Base-by-base conservation (phyloP, 2,329 filamentous ascomycete genomes). In the Fusarium drepaniforme region DNA sequence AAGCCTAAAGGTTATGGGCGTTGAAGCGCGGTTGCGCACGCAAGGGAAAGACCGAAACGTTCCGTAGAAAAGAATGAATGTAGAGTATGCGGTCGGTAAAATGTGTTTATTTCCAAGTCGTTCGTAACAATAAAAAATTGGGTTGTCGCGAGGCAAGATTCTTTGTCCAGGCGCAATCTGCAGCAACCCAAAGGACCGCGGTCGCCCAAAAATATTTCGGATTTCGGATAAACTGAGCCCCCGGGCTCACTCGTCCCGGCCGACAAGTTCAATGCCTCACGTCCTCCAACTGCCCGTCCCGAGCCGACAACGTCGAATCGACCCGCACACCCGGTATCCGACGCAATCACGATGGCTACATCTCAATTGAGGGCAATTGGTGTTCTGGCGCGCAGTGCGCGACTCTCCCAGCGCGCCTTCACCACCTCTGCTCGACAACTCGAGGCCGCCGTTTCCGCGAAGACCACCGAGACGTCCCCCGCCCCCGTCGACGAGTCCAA, bases 401-500 rank as follows among this genome's bases (percentile, higher is more conserved):
- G 85, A 73, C 80, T 84, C 66, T 82, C 83, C 63, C 84, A 82
- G 75, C 87, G 88, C 66, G 80, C 86, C 56, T 89, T 91, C 78
- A 82, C 85, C 73, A 83, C 84, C 66, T 87, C 88, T 23, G 82
- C 85, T 57, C 85, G 85, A 67, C 84, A 85, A 73, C 81, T 86
- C 80, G 87, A 90, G 67, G 80, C 85, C 64, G 79, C 84, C 49
- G 81, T 84, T 63, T 81, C 85, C 56, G 77, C 82, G 67, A 79
- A 82, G 69, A 84, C 86, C 57, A 79, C 79, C 69, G 84, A 86
- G 58, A 83, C 85, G 42, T 85, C 86, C 68, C 83, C 85, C 71
- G 84, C 85, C 75, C 84, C 85, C 75, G 81, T 85, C 75, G 85
- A 87, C 72, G 85, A 83, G 63, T 74, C 78, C 71, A 80, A 81